Evolutionary conservation across 495 filamentous ascomycete species (phyloP).

Genomic region (Jackrogersella multiformis): DNA sequence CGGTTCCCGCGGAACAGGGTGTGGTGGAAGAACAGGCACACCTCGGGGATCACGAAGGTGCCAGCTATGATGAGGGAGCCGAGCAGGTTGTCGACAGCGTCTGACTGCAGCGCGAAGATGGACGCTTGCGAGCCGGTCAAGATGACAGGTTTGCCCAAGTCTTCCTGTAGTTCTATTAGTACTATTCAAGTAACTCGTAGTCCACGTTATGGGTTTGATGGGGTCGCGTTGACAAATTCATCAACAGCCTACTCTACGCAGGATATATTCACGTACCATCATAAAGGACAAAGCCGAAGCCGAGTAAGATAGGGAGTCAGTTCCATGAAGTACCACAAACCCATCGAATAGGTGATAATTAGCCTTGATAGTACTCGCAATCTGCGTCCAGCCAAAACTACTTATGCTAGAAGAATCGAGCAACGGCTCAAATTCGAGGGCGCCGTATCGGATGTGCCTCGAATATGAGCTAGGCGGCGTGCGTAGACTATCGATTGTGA

Average conservation of each 20-base stretch:
- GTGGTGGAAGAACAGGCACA: slow-evolving; percentile 95
- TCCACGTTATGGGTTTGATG: not conserved
- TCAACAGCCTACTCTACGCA: not conserved
- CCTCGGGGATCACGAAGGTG: slow-evolving; percentile 95
- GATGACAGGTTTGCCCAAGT: slow-evolving; percentile 91
- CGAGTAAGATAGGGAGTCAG: slow-evolving; percentile 91
- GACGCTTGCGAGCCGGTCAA: slow-evolving; percentile 91
- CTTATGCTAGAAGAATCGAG: slow-evolving; percentile 95
- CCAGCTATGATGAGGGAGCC: slow-evolving; percentile 93
- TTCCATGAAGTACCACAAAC: slow-evolving; percentile 97
- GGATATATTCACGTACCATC: slow-evolving; percentile 57
- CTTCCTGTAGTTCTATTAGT: slow-evolving; percentile 53
- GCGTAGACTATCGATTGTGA: slow-evolving; percentile 66
- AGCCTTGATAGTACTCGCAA: slow-evolving; percentile 70
- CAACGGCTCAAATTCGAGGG: slow-evolving; percentile 85
- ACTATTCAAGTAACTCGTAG: not conserved
- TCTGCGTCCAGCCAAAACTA: slow-evolving; percentile 83
- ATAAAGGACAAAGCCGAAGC: slow-evolving; percentile 94
- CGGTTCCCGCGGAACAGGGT: slow-evolving; percentile 92
- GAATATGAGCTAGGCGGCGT: slow-evolving; percentile 85
- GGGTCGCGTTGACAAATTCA: not conserved
- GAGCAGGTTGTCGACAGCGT: slow-evolving; percentile 95
- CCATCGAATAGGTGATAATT: slow-evolving; percentile 95
- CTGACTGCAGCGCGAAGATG: slow-evolving; percentile 91
- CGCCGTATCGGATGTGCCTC: slow-evolving; percentile 83